A percentile compares a stretch with the other conserved stretches of the same genome.
These are phyloP conservation scores for Dendrocalamus latiflorus DNA, from an alignment of 202 grass and related monocot genomes.

Conservation along the genomic window DNA sequence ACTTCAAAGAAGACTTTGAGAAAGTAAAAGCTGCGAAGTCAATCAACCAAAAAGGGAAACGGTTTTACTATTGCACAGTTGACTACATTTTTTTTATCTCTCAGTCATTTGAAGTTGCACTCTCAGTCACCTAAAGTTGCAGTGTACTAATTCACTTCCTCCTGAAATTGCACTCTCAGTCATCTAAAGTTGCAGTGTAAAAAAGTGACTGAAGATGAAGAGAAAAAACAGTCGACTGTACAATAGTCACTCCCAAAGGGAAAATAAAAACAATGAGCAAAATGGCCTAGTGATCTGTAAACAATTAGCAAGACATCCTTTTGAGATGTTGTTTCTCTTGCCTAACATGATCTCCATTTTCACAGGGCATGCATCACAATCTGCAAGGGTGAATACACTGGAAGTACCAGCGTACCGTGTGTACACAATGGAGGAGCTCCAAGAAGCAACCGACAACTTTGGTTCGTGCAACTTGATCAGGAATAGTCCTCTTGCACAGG, in stretches of 20 bases:
- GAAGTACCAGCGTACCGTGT: constrained; percentile 45
- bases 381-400: constrained; percentile 46
- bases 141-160: no score
- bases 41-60: constrained; percentile 8
- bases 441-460: constrained; percentile 75
- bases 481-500: constrained; percentile 49
- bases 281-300: not conserved
- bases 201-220: no score
- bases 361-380: constrained; percentile 67
- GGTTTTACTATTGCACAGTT: no score
- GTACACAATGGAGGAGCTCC: constrained; percentile 65
- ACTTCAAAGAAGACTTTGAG: constrained; percentile 22
- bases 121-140: no score
- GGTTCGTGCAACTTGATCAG: constrained; percentile 58
- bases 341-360: constrained; percentile 10
- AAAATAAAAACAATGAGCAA: not conserved
- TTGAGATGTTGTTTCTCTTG: no score
- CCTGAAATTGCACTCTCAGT: no score
- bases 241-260: no score
- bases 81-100: no score
- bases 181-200: no score
- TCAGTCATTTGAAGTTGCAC: no score
- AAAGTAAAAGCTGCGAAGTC: constrained; percentile 29
- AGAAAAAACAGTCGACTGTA: no score
- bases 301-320: not conserved